Evolutionary conservation across 2,329 filamentous ascomycete genomes (phyloP), one percentile per base, ranked within the genome.

Genomic region (Cadophora sp.): DNA sequence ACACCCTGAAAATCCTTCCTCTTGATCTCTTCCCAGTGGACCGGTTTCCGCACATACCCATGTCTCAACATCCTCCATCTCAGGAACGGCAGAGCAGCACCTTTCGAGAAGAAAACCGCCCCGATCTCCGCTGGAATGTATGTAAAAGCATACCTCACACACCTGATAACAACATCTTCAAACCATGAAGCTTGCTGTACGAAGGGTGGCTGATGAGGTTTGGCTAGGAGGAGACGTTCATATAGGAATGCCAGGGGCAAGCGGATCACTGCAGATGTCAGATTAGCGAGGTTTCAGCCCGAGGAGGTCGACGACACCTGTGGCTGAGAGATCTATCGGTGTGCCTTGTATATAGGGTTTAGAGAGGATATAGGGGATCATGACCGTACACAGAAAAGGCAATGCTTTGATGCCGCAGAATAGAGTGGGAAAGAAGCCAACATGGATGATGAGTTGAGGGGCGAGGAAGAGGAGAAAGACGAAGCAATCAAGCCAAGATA

Each of bases 91-190:
- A 93, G 76, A 0, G 90, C 86, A 11, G 96, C 91, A 39, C 81
- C 78, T 79, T 90, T 93, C 7, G 88, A 90, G 77, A 96, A 93
- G 82, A 96, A 95, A 18, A 94, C 88, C 47, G 89, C 84, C 5
- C 89, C 89, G 30, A 95, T 85, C 41, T 81, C 83, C 9, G 90
- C 84, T 2, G 90, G 89, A 70, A 95, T 87, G 68, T 87, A 85
- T 30, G 88, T 86, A 76, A 95, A 95, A 16, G 90, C 91, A 82
- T 91, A 94, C 62, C 91, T 85, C 43, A 96, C 91, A 74, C 90
- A 93, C 67, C 91, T 85, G 66, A 95, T 85, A 59, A 94, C 91
- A 51, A 93, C 78, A 75, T 94, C 91, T 77, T 95, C 91, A 75
- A 94, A 95, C 1, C 87, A 79, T 3, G 89, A 88, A n/a, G 91